Evolutionary conservation across 805 yeast species (phyloP).

Genomic region (Candida parachauliodes): DNA sequence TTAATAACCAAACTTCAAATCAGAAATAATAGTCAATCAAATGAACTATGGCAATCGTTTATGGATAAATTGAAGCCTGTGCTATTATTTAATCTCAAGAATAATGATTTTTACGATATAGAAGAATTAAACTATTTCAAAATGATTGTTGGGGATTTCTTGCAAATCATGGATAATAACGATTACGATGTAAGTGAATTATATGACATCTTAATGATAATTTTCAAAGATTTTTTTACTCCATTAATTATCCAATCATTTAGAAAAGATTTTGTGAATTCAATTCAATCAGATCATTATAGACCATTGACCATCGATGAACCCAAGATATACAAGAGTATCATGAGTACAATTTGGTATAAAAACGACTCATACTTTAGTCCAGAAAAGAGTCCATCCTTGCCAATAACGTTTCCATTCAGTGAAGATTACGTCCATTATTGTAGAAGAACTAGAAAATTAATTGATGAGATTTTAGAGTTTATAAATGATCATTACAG

Average conservation of each 20-base stretch:
- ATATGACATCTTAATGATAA: slow-evolving; percentile 55
- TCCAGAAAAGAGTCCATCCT: slow-evolving; percentile 45
- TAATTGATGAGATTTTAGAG: slow-evolving; percentile 57
- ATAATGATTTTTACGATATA: slow-evolving; percentile 31
- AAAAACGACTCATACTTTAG: slow-evolving; percentile 47
- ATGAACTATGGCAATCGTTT: slow-evolving; percentile 75
- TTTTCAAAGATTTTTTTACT: slow-evolving; percentile 60
- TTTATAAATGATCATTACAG: slow-evolving; percentile 66
- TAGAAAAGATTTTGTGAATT: slow-evolving; percentile 53
- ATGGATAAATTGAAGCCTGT: slow-evolving; percentile 57
- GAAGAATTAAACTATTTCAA: slow-evolving; percentile 53
- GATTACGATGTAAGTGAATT: slow-evolving; percentile 57
- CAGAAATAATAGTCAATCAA: slow-evolving; percentile 56
- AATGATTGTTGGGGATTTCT: slow-evolving; percentile 62
- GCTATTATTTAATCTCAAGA: slow-evolving; percentile 44
- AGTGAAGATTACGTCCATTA: slow-evolving; percentile 85
- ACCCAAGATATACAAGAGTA: slow-evolving; percentile 55
- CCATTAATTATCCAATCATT: slow-evolving; percentile 52
- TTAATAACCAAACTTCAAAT: slow-evolving; percentile 61
- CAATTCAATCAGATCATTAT: slow-evolving; percentile 76
- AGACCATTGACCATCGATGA: slow-evolving; percentile 79
- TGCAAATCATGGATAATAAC: slow-evolving; percentile 73
- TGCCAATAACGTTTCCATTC: slow-evolving; percentile 68
- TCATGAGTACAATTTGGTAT: slow-evolving; percentile 69
- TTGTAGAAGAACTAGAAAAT: slow-evolving; percentile 64